phyloP scores from a whole-genome alignment of 2,329 filamentous ascomycete species.

The Neobulgaria alba region DNA sequence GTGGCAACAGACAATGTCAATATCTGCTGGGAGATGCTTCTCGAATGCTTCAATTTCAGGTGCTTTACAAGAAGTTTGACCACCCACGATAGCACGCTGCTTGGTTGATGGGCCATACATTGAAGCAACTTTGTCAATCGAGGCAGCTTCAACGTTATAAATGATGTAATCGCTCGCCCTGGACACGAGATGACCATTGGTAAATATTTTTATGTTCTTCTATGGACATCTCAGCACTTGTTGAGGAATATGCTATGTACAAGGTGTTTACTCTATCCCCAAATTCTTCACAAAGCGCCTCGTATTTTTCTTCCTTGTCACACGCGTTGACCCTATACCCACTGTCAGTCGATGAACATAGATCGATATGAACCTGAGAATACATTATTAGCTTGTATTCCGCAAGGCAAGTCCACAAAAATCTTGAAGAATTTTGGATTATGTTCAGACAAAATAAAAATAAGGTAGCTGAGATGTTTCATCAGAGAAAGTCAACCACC shows the following conservation, averaged over 20 bases:
- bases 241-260: constrained; percentile 30
- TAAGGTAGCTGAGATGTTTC: constrained; percentile 99
- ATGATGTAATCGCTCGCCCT: constrained; percentile 97
- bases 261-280: constrained; percentile 66
- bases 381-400: constrained; percentile 17
- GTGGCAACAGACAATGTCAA: constrained; percentile 92
- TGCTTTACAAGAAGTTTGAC: constrained; percentile 96
- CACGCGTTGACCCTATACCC: constrained; percentile 80
- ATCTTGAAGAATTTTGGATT: constrained; percentile 1
- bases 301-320: constrained; percentile 83
- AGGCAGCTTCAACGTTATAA: constrained; percentile 93
- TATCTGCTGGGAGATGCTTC: constrained; percentile 74
- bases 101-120: constrained; percentile 96
- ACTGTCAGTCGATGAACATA: constrained; percentile 20
- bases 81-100: constrained; percentile 87
- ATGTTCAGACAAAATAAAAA: constrained; percentile 74
- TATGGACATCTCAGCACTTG: constrained; percentile 39
- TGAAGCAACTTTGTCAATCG: constrained; percentile 79
- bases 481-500: constrained; percentile 77
- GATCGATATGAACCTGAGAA: constrained; percentile 4
- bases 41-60: constrained; percentile 94
- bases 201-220: constrained; percentile 80
- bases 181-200: constrained; percentile 92
- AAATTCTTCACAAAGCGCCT: constrained; percentile 73
- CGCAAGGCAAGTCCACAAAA: neutral